Evolutionary conservation across 139 green algal genomes (phyloP).

Genomic region (Chlorella sp.): DNA sequence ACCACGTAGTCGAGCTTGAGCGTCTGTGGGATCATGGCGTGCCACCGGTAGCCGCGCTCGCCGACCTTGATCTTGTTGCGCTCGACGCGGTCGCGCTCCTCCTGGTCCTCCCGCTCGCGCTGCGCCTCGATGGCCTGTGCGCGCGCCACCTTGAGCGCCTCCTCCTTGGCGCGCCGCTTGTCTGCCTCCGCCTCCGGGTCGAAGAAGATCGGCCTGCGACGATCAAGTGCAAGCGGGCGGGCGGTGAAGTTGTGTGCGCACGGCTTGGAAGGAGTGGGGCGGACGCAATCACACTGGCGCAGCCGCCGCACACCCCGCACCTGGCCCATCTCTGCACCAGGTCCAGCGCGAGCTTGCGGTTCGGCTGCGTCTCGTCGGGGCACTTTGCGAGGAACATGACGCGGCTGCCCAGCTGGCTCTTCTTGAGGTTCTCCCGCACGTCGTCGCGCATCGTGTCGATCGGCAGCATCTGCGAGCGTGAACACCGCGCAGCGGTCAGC

Average conservation of each 20-base stretch:
- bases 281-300: no score
- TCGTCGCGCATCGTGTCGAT: slow-evolving; percentile 43
- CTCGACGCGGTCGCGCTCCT: no score
- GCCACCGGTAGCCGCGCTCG: slow-evolving; percentile 18
- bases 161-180: slow-evolving; percentile 15
- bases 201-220: slow-evolving; percentile 16
- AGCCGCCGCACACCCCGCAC: no score
- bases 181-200: slow-evolving; percentile 13
- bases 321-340: slow-evolving; percentile 34
- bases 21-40: slow-evolving; percentile 28
- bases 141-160: no score
- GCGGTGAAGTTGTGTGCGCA: no score
- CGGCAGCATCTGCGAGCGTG: slow-evolving; percentile 20
- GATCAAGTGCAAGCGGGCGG: no score
- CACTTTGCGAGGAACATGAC: slow-evolving; percentile 44
- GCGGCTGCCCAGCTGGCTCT: slow-evolving; percentile 28
- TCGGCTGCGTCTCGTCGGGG: slow-evolving; percentile 31
- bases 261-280: no score
- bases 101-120: neutral
- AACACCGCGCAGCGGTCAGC: no score
- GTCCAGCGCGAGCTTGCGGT: slow-evolving; percentile 30
- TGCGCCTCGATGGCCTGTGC: slow-evolving; percentile 5
- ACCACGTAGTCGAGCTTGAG: slow-evolving; percentile 41
- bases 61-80: slow-evolving; percentile 14
- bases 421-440: slow-evolving; percentile 31